Conservation (phyloP, 495 filamentous ascomycete species). For the Physcia stellaris region DNA sequence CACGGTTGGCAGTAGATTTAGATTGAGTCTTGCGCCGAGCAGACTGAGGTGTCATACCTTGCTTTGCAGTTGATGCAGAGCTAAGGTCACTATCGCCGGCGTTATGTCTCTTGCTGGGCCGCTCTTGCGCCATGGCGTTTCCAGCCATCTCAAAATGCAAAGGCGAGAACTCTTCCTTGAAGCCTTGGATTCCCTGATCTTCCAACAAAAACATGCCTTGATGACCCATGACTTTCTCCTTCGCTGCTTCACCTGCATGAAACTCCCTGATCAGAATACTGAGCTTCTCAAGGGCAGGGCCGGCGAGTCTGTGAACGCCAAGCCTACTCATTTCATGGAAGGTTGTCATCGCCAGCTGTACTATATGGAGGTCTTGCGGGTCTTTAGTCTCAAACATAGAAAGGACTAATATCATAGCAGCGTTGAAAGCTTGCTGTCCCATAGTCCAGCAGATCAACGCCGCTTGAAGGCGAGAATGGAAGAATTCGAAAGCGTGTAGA, state of each 20-base stretch:
- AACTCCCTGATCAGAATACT: constrained; percentile 16
- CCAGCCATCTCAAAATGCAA: constrained; percentile 24
- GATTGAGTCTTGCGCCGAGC: neutral
- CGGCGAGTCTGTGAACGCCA: constrained; percentile 29
- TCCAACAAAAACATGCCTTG: constrained; percentile 34
- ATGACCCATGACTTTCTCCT: constrained; percentile 32
- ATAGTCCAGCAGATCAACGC: constrained; percentile 33
- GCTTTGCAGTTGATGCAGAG: neutral
- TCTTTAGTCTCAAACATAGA: constrained; percentile 29
- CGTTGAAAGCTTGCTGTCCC: constrained; percentile 35
- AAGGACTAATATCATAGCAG: constrained; percentile 30
- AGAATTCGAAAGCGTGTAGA: constrained; percentile 30
- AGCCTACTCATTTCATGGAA: constrained; percentile 28
- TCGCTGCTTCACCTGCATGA: constrained; percentile 12
- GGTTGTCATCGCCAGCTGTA: constrained; percentile 27
- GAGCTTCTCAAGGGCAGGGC: constrained; percentile 24
- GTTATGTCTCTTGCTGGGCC: constrained; percentile 4
- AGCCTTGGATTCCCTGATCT: constrained; percentile 27
- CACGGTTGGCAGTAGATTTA: neutral
- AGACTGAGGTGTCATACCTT: neutral
- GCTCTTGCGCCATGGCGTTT: neutral
- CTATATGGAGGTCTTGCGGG: constrained; percentile 17
- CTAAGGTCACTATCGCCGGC: constrained; percentile 4
- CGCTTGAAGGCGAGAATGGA: constrained; percentile 24
- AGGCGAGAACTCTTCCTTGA: constrained; percentile 22